A percentile compares a stretch with the other conserved stretches of the same genome.
Evolutionary conservation across 2,329 filamentous ascomycete genomes (phyloP).

Genomic region (Paracoccidioides brasiliensis): DNA sequence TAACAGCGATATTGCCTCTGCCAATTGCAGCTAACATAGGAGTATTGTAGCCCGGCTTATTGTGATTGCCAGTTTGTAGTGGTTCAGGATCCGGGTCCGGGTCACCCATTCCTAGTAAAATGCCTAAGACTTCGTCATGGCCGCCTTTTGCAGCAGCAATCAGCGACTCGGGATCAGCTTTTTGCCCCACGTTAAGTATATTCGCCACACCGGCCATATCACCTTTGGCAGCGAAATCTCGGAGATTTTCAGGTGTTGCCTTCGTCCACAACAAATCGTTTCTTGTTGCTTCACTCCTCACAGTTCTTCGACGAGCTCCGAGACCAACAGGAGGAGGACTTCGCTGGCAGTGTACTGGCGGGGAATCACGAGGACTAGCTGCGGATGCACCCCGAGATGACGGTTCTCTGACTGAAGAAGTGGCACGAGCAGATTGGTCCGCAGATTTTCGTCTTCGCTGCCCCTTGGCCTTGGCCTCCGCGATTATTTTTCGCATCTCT

Average conservation of each 20-base stretch:
- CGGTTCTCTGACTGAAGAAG: conserved; percentile 19
- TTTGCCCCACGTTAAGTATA: conserved; percentile 38
- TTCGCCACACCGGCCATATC: conserved; percentile 37
- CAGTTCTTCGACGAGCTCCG: conserved; percentile 31
- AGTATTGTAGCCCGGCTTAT: conserved; percentile 60
- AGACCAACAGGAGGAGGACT: conserved; percentile 22
- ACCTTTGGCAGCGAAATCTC: conserved; percentile 37
- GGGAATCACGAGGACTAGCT: conserved; percentile 34
- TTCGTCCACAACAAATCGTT: conserved; percentile 40
- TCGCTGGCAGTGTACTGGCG: conserved; percentile 24
- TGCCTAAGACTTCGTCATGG: conserved; percentile 73
- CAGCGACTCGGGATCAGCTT: conserved; percentile 69
- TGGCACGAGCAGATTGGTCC: conserved; percentile 25
- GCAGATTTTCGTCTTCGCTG: conserved; percentile 33
- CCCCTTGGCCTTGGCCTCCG: conserved; percentile 49
- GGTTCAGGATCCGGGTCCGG: conserved; percentile 58
- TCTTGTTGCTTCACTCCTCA: conserved; percentile 36
- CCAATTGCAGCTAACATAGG: conserved; percentile 93
- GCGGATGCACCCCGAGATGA: conserved; percentile 32
- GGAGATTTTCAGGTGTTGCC: conserved; percentile 37
- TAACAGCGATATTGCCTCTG: conserved; percentile 69
- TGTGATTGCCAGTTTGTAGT: conserved; percentile 36
- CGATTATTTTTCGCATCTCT: conserved; percentile 59
- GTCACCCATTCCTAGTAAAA: conserved; percentile 56
- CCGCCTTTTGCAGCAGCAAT: conserved; percentile 86